phyloP scores from a whole-genome alignment of 2,329 filamentous ascomycete species.

The Monilinia vaccinii-corymbosi region DNA sequence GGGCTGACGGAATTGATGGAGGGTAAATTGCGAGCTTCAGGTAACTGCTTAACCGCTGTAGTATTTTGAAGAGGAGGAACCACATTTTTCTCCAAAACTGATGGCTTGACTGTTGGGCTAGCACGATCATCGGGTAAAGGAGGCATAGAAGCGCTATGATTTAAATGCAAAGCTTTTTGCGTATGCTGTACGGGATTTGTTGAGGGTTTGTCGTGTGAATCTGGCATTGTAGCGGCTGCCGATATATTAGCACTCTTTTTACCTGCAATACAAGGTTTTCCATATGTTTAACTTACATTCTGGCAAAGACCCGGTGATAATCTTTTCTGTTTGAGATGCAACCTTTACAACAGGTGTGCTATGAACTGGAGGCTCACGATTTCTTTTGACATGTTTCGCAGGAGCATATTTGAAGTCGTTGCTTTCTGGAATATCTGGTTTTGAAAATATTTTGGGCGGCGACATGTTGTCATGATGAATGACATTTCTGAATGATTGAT shows the following conservation, averaged over 20 bases:
- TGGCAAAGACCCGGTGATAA: background rate
- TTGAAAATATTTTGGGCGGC: background rate
- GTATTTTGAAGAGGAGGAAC: background rate
- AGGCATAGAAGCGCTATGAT: background rate
- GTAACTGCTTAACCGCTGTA: background rate
- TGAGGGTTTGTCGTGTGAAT: background rate
- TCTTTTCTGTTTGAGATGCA: background rate
- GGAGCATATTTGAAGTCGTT: background rate
- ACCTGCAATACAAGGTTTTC: background rate
- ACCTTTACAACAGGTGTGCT: background rate
- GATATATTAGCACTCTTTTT: background rate
- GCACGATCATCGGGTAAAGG: background rate
- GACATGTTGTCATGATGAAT: background rate
- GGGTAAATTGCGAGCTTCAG: background rate
- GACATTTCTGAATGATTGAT: background rate
- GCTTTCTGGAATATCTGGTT: background rate
- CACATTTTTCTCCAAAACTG: background rate
- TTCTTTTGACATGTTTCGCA: background rate
- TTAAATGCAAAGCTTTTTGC: background rate
- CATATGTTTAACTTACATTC: background rate
- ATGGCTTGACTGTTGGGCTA: background rate
- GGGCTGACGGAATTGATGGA: background rate
- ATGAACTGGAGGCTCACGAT: background rate
- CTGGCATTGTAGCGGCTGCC: background rate
- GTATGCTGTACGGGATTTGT: background rate